These are phyloP conservation scores for Podospora australis DNA, from an alignment of 495 filamentous ascomycete species.

Conservation along the genomic window DNA sequence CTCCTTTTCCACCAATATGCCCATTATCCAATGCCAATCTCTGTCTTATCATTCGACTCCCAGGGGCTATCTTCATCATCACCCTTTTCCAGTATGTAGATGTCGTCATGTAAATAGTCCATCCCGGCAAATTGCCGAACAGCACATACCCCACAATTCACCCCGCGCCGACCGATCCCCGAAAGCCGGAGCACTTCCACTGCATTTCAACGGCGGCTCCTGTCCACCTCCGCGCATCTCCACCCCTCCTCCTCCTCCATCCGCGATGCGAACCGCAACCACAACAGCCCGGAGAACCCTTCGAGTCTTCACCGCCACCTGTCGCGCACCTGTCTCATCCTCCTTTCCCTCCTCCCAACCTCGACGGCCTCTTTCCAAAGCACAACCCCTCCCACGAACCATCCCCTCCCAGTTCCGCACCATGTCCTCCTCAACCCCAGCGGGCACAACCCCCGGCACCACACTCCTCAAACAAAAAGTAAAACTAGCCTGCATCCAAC, in stretches of 20 bases:
- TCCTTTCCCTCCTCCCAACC: background rate
- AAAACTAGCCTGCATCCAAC: conserved; percentile 77
- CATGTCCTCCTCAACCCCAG: conserved; percentile 43
- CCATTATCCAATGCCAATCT: too few relatives aligned
- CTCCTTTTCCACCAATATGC: too few relatives aligned
- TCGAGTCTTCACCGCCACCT: conserved; percentile 6
- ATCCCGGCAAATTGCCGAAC: background rate
- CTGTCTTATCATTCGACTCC: too few relatives aligned
- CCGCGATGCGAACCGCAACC: conserved; percentile 10
- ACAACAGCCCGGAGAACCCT: conserved; percentile 18
- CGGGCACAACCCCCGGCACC: conserved; percentile 6
- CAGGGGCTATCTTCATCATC: too few relatives aligned
- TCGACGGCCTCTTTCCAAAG: background rate
- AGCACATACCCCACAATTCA: background rate
- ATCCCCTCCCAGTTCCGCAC: conserved; percentile 22
- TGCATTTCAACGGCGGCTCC: background rate
- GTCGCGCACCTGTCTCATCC: background rate
- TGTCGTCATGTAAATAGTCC: background rate
- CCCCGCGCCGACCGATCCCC: conserved; percentile 13
- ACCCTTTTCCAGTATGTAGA: too few relatives aligned
- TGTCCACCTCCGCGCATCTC: conserved; percentile 2
- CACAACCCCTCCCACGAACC: conserved; percentile 4
- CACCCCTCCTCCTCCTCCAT: background rate
- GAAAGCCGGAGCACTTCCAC: background rate
- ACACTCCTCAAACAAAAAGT: conserved; percentile 62